Evolutionary conservation across 176 grass and related monocot species (phyloP), one percentile per base, ranked within the genome.

Genomic region (Oryza meridionalis): DNA sequence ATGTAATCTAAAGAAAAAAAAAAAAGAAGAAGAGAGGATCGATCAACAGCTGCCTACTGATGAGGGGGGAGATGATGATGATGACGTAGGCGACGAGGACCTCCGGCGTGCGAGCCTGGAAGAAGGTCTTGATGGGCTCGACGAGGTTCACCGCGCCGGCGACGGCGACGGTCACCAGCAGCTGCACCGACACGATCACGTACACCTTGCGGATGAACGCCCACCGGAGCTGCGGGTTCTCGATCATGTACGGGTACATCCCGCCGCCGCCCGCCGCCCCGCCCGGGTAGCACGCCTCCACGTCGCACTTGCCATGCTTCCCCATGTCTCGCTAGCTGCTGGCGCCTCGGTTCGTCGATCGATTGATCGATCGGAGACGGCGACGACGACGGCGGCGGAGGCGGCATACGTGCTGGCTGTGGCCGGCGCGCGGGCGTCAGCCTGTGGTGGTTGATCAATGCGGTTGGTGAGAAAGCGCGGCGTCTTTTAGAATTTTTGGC

Each of bases 151-250:
- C 55, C 4, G 53, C 9, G 1, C 25, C 59, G 46, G 88, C 90
- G 42, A 94, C 67, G 66, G 62, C 85, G 55, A 86, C 79, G 42
- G 88, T 90, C 15, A 90, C 59, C 29, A 90, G 59, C 26, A 94
- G 81, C 85, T 92, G 93, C 47, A 90, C 1, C 31, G 72, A 22
- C 15, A 95, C 85, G 83, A 92, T 92, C 7, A 24, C 29, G 88
- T 95, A 92, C 26, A 95, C 85, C 90, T 95, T 95, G 71, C 90
- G 93, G 79, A 95, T 78, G 93, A 95, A 92, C 65, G 82, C 90
- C 93, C 93, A 95, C 67, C 90, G 93, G 2, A 92, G 43, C 90
- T 86, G 82, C 31, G 93, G 88, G 70, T 40, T 90, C 79, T 95
- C 85, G 16, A 74, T 88, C 93, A 94, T 90, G 93, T 88, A 38